Conservation (phyloP, 345 rosid genomes). For the Salix koriyanagi region DNA sequence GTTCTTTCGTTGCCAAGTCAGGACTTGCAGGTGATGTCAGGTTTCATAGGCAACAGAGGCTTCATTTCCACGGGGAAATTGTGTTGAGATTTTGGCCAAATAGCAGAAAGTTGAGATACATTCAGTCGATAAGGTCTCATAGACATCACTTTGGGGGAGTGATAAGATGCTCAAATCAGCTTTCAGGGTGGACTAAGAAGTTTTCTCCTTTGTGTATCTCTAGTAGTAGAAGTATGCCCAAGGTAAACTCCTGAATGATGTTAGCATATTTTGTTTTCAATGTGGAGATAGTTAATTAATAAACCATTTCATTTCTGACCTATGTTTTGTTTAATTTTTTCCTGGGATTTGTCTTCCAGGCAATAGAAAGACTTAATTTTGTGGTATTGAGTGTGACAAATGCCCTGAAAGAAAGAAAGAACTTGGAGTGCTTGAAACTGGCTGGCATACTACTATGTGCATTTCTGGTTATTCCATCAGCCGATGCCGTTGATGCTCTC, state of each 20-base stretch:
- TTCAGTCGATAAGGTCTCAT: conserved; percentile 26
- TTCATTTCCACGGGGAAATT: conserved; percentile 21
- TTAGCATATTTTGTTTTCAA: conserved; percentile 6
- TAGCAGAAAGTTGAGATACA: conserved; percentile 23
- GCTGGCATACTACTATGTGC: conserved; percentile 54
- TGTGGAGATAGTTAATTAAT: background rate
- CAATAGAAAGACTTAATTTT: conserved; percentile 32
- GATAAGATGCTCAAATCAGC: conserved; percentile 33
- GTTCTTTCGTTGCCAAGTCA: conserved; percentile 21
- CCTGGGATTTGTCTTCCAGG: conserved; percentile 19
- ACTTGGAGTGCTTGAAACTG: conserved; percentile 38
- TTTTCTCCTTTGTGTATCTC: conserved; percentile 20
- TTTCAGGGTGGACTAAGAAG: conserved; percentile 35
- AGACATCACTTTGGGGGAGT: conserved; percentile 10
- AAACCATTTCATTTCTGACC: background rate
- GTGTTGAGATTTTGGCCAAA: conserved; percentile 33
- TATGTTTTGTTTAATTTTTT: background rate
- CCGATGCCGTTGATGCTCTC: conserved; percentile 84
- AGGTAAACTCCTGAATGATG: conserved; percentile 30
- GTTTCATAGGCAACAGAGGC: conserved; percentile 29
- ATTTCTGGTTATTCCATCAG: conserved; percentile 72
- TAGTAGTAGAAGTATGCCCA: conserved; percentile 10
- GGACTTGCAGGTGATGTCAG: conserved; percentile 27
- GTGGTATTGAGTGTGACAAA: conserved; percentile 29
- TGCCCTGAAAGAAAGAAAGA: conserved; percentile 39